Evolutionary conservation across 345 rosid genomes (phyloP), one percentile per base, ranked within the genome.

Genomic region (Salix udensis): DNA sequence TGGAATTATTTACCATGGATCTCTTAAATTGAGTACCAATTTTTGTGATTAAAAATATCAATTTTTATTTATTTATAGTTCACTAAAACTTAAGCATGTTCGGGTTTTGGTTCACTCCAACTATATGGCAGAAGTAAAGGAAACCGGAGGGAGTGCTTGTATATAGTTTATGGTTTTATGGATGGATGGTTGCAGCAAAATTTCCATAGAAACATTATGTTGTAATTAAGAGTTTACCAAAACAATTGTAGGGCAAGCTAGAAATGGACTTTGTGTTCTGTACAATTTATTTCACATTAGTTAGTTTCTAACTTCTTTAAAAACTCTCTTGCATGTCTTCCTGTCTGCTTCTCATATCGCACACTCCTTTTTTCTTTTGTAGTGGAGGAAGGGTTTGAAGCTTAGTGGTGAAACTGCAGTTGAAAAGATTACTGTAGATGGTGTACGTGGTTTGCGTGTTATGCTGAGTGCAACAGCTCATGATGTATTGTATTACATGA

Each of bases 381-480:
- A 96, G 99, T 96, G 99, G 98, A 92, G 99, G 84, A 93, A 89
- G 81, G 97, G 98, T 68, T 86, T 96, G 91, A 96, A 92, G 87
- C 95, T 96, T 60, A 89, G 99, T 78, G 92, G 99, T 72, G 99
- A 96, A 86, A 74, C 94, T 80, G 97, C 97, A 36, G 98, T 96
- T 60, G 99, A 96, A 48, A 93, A 92, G 80, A 88, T 90, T 82
- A 96, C 99, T 77, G 86, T 96, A 77, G 98, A 96, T 73, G 99
- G 99, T 81, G 99, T 96, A 23, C 88, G 92, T 18, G 94, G 97
- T 71, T 84, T 96, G 77, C 96, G 98, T 44, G 88, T 88, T 75
- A 91, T 80, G 88, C 87, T 96, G 82, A 88, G 99, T 74, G 99
- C 98, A 68, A 96, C 99, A 71, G 97, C 87, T 77, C 99, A 96